Percentiles rank a stretch among this genome's conserved stretches.
Conservation (phyloP, 1,284 basidiomycete genomes). For the Boletellus deceptivus region DNA sequence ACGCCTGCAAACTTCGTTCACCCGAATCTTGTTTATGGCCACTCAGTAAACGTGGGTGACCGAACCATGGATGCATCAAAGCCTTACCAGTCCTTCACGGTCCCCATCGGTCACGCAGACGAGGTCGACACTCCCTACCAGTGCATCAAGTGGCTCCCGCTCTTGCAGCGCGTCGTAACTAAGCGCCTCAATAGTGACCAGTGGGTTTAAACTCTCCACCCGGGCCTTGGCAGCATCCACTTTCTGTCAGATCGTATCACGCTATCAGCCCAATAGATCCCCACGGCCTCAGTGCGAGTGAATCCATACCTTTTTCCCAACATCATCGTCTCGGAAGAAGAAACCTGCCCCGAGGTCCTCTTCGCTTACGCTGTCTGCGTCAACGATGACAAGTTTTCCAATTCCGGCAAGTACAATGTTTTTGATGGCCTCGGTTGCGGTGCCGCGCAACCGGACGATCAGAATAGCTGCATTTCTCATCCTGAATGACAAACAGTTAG, state of each 20-base stretch:
- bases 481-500: constrained; percentile 42
- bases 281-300: constrained; percentile 28
- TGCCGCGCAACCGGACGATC: constrained; percentile 76
- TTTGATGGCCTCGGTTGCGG: constrained; percentile 96
- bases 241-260: constrained; percentile 49
- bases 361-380: constrained; percentile 58
- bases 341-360: constrained; percentile 92
- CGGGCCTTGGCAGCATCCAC: constrained; percentile 81
- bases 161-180: constrained; percentile 52
- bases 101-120: constrained; percentile 83
- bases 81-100: constrained; percentile 66
- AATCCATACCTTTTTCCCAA: constrained; percentile 90
- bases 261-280: constrained; percentile 37
- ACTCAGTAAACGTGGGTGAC: constrained; percentile 13
- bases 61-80: constrained; percentile 2
- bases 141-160: constrained; percentile 52
- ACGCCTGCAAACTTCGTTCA: constrained; percentile 76
- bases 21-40: constrained; percentile 53
- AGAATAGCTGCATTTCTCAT: constrained; percentile 94
- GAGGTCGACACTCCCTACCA: constrained; percentile 69
- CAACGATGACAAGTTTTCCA: constrained; percentile 68
- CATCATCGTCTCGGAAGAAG: constrained; percentile 91
- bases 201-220: constrained; percentile 88
- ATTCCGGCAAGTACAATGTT: constrained; percentile 85
- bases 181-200: constrained; percentile 77